Evolutionary conservation across 2,329 filamentous ascomycete genomes (phyloP).

Genomic region (Colletotrichum sp.): DNA sequence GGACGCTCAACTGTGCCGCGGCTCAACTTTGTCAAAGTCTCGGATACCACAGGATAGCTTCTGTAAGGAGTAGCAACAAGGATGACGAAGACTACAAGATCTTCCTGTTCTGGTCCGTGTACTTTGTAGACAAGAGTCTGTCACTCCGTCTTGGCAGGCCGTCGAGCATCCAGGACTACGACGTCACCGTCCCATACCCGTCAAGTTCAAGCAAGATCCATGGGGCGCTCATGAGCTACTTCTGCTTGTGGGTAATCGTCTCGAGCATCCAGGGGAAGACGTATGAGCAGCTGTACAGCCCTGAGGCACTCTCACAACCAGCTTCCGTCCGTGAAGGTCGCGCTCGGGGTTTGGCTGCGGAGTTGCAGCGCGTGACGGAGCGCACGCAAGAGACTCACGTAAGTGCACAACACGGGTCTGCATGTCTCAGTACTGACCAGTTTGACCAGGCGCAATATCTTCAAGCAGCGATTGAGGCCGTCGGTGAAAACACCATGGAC

Average conservation of each 20-base stretch:
- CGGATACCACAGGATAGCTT: constrained; percentile 32
- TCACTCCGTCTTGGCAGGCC: constrained; percentile 59
- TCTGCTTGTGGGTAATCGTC: constrained; percentile 53
- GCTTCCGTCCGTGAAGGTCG: constrained; percentile 36
- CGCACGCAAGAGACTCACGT: constrained; percentile 26
- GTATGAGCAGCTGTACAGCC: constrained; percentile 59
- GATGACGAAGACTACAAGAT: constrained; percentile 35
- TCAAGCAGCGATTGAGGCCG: neutral
- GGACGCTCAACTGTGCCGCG: constrained; percentile 34
- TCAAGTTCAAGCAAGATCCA: constrained; percentile 36
- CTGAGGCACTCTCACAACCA: constrained; percentile 40
- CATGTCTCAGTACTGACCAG: constrained; percentile 15
- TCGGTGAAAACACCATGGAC: constrained; percentile 35
- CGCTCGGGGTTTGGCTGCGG: constrained; percentile 33
- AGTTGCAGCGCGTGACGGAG: constrained; percentile 34
- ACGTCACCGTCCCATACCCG: constrained; percentile 49
- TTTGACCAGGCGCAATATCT: constrained; percentile 18
- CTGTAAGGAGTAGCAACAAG: constrained; percentile 29
- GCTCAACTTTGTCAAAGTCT: constrained; percentile 35
- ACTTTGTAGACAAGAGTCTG: constrained; percentile 60
- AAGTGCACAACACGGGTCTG: neutral
- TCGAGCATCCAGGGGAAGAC: constrained; percentile 61
- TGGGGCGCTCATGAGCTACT: constrained; percentile 34
- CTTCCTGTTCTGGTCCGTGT: constrained; percentile 62
- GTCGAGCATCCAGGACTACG: constrained; percentile 61